Percentiles rank a stretch among this genome's conserved stretches.
These are phyloP conservation scores for Peronospora belbahrii DNA, from an alignment of 352 stramenopile species.

Conservation along the genomic window DNA sequence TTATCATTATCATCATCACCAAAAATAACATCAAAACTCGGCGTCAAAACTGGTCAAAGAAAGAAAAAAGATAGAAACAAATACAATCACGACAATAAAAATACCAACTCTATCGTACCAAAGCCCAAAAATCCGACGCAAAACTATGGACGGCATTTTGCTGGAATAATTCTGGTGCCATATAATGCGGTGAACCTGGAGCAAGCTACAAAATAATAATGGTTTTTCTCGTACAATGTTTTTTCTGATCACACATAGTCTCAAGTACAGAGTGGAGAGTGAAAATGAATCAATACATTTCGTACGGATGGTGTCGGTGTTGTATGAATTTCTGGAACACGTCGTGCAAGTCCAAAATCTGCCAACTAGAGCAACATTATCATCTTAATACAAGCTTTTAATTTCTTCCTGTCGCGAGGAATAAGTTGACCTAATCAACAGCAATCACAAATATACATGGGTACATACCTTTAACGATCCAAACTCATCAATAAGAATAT, in stretches of 20 bases:
- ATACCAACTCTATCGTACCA: slow-evolving; percentile 28
- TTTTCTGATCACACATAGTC: too few relatives aligned
- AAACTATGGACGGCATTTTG: slow-evolving; percentile 81
- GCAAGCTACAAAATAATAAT: slow-evolving; percentile 34
- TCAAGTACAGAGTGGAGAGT: too few relatives aligned
- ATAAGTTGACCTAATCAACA: too few relatives aligned
- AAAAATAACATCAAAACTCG: too few relatives aligned
- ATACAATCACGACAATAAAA: too few relatives aligned
- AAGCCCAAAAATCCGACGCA: slow-evolving; percentile 83
- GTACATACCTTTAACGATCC: slow-evolving; percentile 89
- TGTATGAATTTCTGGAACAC: slow-evolving; percentile 61
- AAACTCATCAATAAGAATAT: slow-evolving; percentile 90
- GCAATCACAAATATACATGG: background rate
- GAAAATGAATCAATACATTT: background rate
- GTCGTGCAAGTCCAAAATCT: slow-evolving; percentile 84
- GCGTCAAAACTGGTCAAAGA: background rate
- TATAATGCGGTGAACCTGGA: slow-evolving; percentile 84
- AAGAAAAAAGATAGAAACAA: background rate
- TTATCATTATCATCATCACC: background rate
- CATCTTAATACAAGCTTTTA: background rate
- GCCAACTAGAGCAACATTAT: slow-evolving; percentile 41
- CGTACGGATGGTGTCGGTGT: slow-evolving; percentile 28
- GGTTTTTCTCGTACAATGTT: too few relatives aligned
- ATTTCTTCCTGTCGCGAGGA: too few relatives aligned
- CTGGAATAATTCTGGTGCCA: slow-evolving; percentile 89